Conservation (phyloP, 768 basidiomycete genomes). For the Boletus fagicola region DNA sequence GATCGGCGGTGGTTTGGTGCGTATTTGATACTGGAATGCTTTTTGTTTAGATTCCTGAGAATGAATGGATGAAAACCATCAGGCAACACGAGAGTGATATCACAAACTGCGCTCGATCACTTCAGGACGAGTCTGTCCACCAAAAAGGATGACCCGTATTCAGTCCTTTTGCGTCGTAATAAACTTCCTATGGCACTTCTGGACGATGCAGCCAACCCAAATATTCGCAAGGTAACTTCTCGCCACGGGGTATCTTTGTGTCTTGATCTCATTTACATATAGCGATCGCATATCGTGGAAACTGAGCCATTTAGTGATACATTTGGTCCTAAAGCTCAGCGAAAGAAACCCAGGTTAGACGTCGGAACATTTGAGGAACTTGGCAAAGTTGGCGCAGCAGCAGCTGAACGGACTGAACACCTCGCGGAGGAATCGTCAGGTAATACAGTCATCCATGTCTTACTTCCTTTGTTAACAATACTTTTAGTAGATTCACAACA, state of each 20-base stretch:
- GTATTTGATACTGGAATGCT: slow-evolving; percentile 27
- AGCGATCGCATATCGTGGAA: slow-evolving; percentile 93
- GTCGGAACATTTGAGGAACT: slow-evolving; percentile 94
- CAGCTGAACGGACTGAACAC: slow-evolving; percentile 45
- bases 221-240: slow-evolving; percentile 63
- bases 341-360: slow-evolving; percentile 84
- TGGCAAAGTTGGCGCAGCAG: slow-evolving; percentile 57
- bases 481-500: slow-evolving; percentile 12
- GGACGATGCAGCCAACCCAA: slow-evolving; percentile 84
- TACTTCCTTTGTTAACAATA: slow-evolving; percentile 2
- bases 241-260: neutral
- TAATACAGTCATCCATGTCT: slow-evolving; percentile 19
- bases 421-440: slow-evolving; percentile 46
- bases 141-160: slow-evolving; percentile 93
- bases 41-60: slow-evolving; percentile 7
- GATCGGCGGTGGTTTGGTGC: slow-evolving; percentile 97
- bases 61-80: slow-evolving; percentile 5
- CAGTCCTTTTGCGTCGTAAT: slow-evolving; percentile 88
- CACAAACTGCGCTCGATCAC: slow-evolving; percentile 93
- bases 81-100: slow-evolving; percentile 99
- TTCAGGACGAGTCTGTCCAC: slow-evolving; percentile 85
- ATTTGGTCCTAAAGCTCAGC: slow-evolving; percentile 93
- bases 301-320: slow-evolving; percentile 94
- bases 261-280: slow-evolving; percentile 5
- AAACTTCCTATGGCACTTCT: slow-evolving; percentile 97